Evolutionary conservation across 768 basidiomycete genomes (phyloP).

Genomic region (Leccinum sublutescens): DNA sequence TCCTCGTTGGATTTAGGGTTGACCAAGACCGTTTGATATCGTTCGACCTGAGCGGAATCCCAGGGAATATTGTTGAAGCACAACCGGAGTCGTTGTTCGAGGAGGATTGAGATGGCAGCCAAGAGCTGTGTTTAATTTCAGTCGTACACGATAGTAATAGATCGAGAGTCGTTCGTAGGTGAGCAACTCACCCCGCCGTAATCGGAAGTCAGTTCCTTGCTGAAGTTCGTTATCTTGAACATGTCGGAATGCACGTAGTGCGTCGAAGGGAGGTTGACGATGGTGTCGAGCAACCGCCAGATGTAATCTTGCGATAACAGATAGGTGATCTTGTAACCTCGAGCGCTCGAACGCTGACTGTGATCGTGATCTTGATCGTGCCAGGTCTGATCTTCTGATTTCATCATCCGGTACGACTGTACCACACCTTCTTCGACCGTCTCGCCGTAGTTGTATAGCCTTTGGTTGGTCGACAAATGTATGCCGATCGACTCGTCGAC

Average conservation of each 20-base stretch:
- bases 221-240: not conserved
- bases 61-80: not conserved
- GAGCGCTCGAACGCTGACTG: not conserved
- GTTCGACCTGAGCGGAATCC: not conserved
- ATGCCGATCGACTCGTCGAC: not conserved
- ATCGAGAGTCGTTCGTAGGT: too few species aligned
- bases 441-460: not conserved
- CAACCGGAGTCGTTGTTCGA: not conserved
- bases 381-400: not conserved
- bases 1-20: not conserved
- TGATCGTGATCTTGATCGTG: not conserved
- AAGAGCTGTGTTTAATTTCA: not conserved
- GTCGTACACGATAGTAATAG: too few species aligned
- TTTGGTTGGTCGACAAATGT: not conserved
- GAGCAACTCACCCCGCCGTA: not conserved
- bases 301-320: not conserved
- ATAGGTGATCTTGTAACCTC: not conserved
- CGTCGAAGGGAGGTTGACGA: not conserved
- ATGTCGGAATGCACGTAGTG: not conserved
- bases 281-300: not conserved
- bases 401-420: not conserved
- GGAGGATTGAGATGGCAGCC: accelerated
- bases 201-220: not conserved
- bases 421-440: not conserved
- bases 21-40: not conserved